Evolutionary conservation across 2,329 filamentous ascomycete genomes (phyloP), one percentile per base, ranked within the genome.

Genomic region (Endothia cerciana): DNA sequence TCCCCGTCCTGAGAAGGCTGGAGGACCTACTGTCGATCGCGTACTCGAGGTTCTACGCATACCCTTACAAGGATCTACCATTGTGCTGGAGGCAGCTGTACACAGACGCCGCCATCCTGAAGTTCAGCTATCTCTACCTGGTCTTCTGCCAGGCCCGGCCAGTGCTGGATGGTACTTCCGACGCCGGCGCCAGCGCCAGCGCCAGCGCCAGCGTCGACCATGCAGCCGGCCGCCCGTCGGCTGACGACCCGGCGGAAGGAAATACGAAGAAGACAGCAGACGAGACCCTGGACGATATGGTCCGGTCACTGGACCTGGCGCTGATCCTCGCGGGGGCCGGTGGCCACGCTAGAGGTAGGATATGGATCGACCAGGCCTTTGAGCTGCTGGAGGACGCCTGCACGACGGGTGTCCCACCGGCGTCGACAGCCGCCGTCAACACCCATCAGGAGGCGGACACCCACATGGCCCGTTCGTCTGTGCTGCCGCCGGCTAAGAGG

Each of bases 241-340:
- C 8, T 8, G 22, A 67, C 25, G 45, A 65, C 15, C 11, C 40
- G n/a, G 40, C 36, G 33, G 33, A 28, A 60, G 68, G 40, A 45
- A 71, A 47, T 59, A 71, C 8, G 69, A 58, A 22, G 33, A 38
- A 22, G 33, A 38, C 33, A 41, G 11, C 7, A 25, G 40, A 43
- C 6, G 57, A 59, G 25, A 71, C 41, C 77, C 73, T 93, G 4
- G 82, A 86, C 41, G 75, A 81, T 1, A 80, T 91, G 1, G 85
- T 97, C 41, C 82, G 83, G 62, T 78, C 83, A 1, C 82, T 98
- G 1, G 94, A 97, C 72, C 87, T 89, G 75, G 89, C 91, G 0
- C 77, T 96, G 55, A 92, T 97, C 56, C 85, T 93, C 63, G 87
- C 91, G 0, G 91, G 91, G 0, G 90, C 85, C 0, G 86, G 86